phyloP scores from a whole-genome alignment of 2,329 filamentous ascomycete genomes.

The Colletotrichum trifolii region DNA sequence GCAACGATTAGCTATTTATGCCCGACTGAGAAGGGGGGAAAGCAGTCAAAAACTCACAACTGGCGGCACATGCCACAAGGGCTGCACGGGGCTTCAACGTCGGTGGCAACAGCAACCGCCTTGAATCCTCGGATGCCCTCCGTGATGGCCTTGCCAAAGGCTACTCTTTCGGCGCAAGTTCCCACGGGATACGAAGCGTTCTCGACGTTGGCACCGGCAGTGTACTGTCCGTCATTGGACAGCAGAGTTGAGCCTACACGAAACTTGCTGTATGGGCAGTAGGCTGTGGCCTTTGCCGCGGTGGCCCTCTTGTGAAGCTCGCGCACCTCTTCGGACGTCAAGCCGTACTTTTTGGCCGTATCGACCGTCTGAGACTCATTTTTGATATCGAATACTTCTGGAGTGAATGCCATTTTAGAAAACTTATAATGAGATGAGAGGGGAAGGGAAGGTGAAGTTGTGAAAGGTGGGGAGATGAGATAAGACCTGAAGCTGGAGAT shows the following conservation, averaged over 20 bases:
- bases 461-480: slow-evolving; percentile 11
- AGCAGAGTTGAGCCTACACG: slow-evolving; percentile 88
- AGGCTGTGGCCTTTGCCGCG: slow-evolving; percentile 81
- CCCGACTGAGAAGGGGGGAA: too few species aligned
- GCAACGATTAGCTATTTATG: background rate
- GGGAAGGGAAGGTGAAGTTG: slow-evolving; percentile 3
- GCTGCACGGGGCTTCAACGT: slow-evolving; percentile 75
- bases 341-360: slow-evolving; percentile 53
- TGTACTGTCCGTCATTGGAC: slow-evolving; percentile 60
- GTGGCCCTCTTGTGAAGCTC: slow-evolving; percentile 71
- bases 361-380: slow-evolving; percentile 36
- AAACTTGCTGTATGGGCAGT: slow-evolving; percentile 95
- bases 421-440: slow-evolving; percentile 1
- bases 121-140: slow-evolving; percentile 69
- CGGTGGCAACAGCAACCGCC: slow-evolving; percentile 87
- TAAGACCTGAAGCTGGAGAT: background rate
- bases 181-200: slow-evolving; percentile 94
- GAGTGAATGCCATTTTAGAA: slow-evolving; percentile 35
- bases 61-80: slow-evolving; percentile 98
- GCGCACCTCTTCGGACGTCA: slow-evolving; percentile 73
- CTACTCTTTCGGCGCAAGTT: slow-evolving; percentile 95
- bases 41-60: slow-evolving; percentile 68
- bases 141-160: slow-evolving; percentile 81
- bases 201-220: slow-evolving; percentile 89
- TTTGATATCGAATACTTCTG: slow-evolving; percentile 41